Conservation (phyloP, 2,329 filamentous ascomycete genomes). For the Teratosphaeria nubilosa region DNA sequence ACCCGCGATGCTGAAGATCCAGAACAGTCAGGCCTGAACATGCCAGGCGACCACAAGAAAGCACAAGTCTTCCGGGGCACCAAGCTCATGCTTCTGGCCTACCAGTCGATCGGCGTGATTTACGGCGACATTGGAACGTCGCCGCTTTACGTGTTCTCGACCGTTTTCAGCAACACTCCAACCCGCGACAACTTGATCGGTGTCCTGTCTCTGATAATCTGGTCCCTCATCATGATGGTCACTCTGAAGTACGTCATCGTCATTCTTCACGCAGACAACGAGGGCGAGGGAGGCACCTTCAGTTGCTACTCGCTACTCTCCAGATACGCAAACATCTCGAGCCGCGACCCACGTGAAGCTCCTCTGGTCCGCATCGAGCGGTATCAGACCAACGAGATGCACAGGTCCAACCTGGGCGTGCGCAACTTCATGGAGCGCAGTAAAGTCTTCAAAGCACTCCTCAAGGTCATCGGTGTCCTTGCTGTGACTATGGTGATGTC, state of each 20-base stretch:
- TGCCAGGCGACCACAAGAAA: slow-evolving; percentile 16
- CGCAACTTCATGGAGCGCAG: slow-evolving; percentile 51
- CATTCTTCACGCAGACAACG: slow-evolving; percentile 56
- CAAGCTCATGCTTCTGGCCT: slow-evolving; percentile 42
- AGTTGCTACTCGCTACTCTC: slow-evolving; percentile 56
- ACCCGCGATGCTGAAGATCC: slow-evolving; percentile 10
- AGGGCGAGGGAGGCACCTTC: slow-evolving; percentile 62
- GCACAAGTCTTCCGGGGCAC: slow-evolving; percentile 24
- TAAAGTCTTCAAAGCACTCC: slow-evolving; percentile 38
- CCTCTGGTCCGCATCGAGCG: slow-evolving; percentile 51
- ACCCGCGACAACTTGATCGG: slow-evolving; percentile 51
- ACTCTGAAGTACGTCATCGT: slow-evolving; percentile 60
- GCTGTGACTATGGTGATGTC: slow-evolving; percentile 59
- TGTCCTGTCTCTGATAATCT: slow-evolving; percentile 58
- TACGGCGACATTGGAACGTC: slow-evolving; percentile 60
- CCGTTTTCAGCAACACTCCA: slow-evolving; percentile 49
- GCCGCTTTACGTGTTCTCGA: slow-evolving; percentile 62
- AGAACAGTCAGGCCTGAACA: slow-evolving; percentile 16
- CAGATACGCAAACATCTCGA: slow-evolving; percentile 51
- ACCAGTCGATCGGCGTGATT: slow-evolving; percentile 56
- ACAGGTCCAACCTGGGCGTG: slow-evolving; percentile 41
- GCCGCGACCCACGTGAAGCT: slow-evolving; percentile 47
- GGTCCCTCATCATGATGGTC: slow-evolving; percentile 59
- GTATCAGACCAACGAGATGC: slow-evolving; percentile 47
- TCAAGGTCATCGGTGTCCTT: slow-evolving; percentile 53